Percentiles rank a stretch among this genome's conserved stretches.
Evolutionary conservation across 2,329 filamentous ascomycete species (phyloP).

Genomic region (Nannizziopsis barbatae): DNA sequence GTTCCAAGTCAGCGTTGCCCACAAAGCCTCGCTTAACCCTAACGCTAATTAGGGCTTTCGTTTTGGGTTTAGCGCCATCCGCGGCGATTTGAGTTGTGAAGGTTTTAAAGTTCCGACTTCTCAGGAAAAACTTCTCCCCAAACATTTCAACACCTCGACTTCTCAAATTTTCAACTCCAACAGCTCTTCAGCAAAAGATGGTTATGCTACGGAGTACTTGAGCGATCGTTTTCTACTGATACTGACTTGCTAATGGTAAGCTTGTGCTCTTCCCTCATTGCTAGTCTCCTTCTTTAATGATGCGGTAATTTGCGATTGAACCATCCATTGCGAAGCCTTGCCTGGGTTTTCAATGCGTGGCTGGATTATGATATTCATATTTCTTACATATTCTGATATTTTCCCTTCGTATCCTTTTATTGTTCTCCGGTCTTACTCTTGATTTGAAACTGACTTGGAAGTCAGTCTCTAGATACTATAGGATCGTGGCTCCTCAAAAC

Average conservation of each 20-base stretch:
- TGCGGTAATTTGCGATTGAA: slow-evolving; percentile 99
- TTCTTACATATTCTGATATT: slow-evolving; percentile 98
- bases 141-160: neutral
- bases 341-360: slow-evolving; percentile 72
- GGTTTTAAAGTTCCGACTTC: slow-evolving; percentile 4
- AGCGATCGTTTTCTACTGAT: neutral
- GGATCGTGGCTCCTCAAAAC: no score
- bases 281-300: slow-evolving; percentile 44
- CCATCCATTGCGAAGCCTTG: slow-evolving; percentile 70
- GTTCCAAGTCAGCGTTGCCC: slow-evolving; percentile 13
- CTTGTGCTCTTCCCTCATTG: slow-evolving; percentile 14
- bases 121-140: slow-evolving; percentile 1
- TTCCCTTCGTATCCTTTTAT: neutral
- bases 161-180: no score
- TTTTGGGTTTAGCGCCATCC: slow-evolving; percentile 15
- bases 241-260: slow-evolving; percentile 16
- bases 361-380: slow-evolving; percentile 71
- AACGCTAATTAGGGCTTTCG: slow-evolving; percentile 13
- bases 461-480: neutral
- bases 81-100: no score
- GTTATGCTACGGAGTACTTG: neutral
- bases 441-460: neutral
- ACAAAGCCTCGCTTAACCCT: slow-evolving; percentile 19
- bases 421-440: slow-evolving; percentile 1
- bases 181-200: no score